Conservation (phyloP, 805 yeast species). For the Zygosaccharomyces kombuchaensis region DNA sequence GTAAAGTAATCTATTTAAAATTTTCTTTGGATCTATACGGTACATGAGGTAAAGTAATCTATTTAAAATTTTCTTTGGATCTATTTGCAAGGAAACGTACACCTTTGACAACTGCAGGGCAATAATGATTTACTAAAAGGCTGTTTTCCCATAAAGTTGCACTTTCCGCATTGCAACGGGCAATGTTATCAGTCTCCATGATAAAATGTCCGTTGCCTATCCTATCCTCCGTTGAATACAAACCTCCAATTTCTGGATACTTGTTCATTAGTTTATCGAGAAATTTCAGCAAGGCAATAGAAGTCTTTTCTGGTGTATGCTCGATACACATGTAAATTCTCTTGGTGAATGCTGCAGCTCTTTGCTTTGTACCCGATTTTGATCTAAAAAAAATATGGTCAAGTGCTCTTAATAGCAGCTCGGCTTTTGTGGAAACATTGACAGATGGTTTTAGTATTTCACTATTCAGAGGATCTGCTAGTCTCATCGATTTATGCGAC, state of each 20-base stretch:
- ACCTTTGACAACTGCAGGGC: slow-evolving; percentile 75
- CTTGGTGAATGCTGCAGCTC: slow-evolving; percentile 81
- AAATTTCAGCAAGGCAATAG: slow-evolving; percentile 72
- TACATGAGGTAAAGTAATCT: background rate
- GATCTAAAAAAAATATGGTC: slow-evolving; percentile 79
- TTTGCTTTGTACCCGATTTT: slow-evolving; percentile 56
- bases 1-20: slow-evolving; percentile 10
- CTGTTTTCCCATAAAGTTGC: slow-evolving; percentile 89
- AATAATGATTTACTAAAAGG: slow-evolving; percentile 73
- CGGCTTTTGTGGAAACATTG: slow-evolving; percentile 85
- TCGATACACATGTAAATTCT: slow-evolving; percentile 62
- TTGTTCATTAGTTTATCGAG: slow-evolving; percentile 69
- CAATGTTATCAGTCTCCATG: slow-evolving; percentile 60
- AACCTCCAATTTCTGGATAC: slow-evolving; percentile 66
- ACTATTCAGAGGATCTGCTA: slow-evolving; percentile 67
- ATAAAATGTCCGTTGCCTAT: slow-evolving; percentile 75
- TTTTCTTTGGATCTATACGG: slow-evolving; percentile 28
- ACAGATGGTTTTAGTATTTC: slow-evolving; percentile 60
- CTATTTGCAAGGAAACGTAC: slow-evolving; percentile 41
- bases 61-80: slow-evolving; percentile 26
- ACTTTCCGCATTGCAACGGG: slow-evolving; percentile 78
- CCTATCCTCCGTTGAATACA: slow-evolving; percentile 85
- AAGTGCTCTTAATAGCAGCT: slow-evolving; percentile 68
- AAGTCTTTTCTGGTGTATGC: slow-evolving; percentile 84
- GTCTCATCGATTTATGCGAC: slow-evolving; percentile 72